These are phyloP conservation scores for Citrus glauca DNA, from an alignment of 345 rosid species.

Conservation along the genomic window DNA sequence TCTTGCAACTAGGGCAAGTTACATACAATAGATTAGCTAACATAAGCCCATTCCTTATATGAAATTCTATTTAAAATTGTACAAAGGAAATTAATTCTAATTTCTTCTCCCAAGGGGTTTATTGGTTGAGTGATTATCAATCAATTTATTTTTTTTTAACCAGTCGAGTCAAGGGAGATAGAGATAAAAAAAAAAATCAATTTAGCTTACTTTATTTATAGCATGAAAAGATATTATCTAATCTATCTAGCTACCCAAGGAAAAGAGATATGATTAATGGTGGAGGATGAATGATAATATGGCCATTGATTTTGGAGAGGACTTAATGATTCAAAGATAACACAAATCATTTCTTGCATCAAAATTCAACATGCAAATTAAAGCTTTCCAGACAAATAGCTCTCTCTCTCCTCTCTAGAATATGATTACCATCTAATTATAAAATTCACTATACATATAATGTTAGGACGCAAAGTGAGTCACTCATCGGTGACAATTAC, in stretches of 20 bases:
- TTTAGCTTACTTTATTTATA: neutral
- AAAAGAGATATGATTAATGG: slow-evolving; percentile 11
- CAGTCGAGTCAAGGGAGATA: too few species aligned
- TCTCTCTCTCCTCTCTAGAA: slow-evolving; percentile 1
- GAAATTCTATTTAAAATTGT: neutral
- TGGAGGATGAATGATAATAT: slow-evolving; percentile 19
- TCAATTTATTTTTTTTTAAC: too few species aligned
- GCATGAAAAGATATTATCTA: neutral
- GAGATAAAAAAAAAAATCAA: too few species aligned
- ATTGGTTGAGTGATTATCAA: too few species aligned
- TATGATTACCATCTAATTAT: neutral
- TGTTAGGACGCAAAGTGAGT: neutral
- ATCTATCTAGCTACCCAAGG: neutral
- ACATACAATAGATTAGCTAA: neutral
- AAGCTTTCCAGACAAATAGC: slow-evolving; percentile 9
- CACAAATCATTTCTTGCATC: slow-evolving; percentile 35
- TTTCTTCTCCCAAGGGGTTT: too few species aligned
- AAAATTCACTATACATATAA: neutral
- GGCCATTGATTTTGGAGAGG: slow-evolving; percentile 19
- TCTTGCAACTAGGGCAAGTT: neutral
- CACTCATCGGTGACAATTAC: neutral
- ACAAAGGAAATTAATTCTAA: neutral
- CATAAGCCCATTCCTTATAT: neutral
- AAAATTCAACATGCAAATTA: slow-evolving; percentile 27
- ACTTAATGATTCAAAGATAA: slow-evolving; percentile 28